phyloP scores from a whole-genome alignment of 2,329 filamentous ascomycete genomes.

The Fusarium secorum region DNA sequence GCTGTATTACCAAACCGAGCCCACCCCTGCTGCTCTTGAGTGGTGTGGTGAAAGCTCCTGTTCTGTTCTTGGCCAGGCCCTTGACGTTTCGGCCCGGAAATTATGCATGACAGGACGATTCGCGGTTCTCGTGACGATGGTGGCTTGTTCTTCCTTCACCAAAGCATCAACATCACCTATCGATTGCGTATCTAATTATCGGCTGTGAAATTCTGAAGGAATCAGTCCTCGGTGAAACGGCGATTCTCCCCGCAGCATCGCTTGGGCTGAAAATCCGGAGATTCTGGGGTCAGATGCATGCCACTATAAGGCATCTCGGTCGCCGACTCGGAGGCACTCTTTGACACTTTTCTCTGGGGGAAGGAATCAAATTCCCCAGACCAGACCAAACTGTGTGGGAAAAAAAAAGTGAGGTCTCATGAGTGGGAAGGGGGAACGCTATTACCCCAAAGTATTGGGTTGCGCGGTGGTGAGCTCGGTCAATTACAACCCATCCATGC shows the following conservation, averaged over 20 bases:
- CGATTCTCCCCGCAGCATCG: conserved; percentile 19
- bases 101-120: conserved; percentile 38
- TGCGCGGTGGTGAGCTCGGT: conserved; percentile 37
- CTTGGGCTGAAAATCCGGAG: conserved; percentile 25
- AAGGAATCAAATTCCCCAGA: conserved; percentile 12
- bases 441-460: conserved; percentile 20
- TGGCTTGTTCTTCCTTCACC: not conserved
- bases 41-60: not conserved
- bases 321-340: conserved; percentile 36
- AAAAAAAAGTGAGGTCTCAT: not conserved
- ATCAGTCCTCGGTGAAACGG: conserved; percentile 16
- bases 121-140: conserved; percentile 35
- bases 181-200: not conserved
- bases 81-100: conserved; percentile 42
- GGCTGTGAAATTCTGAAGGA: not conserved
- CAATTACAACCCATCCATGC: conserved; percentile 42
- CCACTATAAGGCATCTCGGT: conserved; percentile 28
- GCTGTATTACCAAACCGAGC: not conserved
- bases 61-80: conserved; percentile 1
- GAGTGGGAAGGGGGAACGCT: not conserved
- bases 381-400: not conserved
- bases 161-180: not conserved
- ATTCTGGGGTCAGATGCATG: conserved; percentile 27
- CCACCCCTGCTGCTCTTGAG: conserved; percentile 1
- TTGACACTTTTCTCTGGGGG: conserved; percentile 25